Evolutionary conservation across 2,329 filamentous ascomycete genomes (phyloP).

Genomic region (Cephalotrichum gorgonifer): DNA sequence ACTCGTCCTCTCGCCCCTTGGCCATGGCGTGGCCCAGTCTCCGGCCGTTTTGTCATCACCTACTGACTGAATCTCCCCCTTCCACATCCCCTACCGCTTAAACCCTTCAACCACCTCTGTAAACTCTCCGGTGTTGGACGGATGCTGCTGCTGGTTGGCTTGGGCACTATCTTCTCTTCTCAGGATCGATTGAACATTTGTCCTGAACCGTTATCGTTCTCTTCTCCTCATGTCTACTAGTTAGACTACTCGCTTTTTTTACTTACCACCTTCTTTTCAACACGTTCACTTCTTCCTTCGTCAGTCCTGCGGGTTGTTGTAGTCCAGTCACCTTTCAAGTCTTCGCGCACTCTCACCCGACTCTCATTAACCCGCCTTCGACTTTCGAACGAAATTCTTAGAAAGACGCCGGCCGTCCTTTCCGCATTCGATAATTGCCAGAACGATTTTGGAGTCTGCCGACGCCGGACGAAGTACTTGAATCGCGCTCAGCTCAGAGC

Average conservation of each 20-base stretch:
- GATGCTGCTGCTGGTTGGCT: too few species aligned
- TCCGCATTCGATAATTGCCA: too few species aligned
- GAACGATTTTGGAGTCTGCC: neutral
- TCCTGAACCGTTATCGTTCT: too few species aligned
- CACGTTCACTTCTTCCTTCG: neutral
- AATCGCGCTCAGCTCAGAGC: neutral
- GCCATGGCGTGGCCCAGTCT: neutral
- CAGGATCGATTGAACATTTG: too few species aligned
- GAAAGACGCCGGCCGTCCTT: neutral
- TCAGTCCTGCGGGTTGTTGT: neutral
- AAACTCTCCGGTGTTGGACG: too few species aligned
- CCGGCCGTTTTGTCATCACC: too few species aligned
- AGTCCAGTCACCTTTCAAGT: neutral
- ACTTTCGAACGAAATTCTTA: neutral
- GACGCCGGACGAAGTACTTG: neutral
- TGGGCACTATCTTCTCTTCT: too few species aligned
- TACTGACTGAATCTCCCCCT: too few species aligned
- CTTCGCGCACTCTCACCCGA: neutral
- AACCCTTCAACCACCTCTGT: too few species aligned
- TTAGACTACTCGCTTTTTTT: neutral
- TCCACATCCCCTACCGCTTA: neutral
- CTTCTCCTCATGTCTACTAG: slow-evolving; percentile 1
- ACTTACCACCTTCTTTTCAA: neutral
- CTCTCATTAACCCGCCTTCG: neutral
- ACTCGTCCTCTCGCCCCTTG: neutral